phyloP scores from a whole-genome alignment of 179 eudicot genomes.

The Amaranthus tricolor region DNA sequence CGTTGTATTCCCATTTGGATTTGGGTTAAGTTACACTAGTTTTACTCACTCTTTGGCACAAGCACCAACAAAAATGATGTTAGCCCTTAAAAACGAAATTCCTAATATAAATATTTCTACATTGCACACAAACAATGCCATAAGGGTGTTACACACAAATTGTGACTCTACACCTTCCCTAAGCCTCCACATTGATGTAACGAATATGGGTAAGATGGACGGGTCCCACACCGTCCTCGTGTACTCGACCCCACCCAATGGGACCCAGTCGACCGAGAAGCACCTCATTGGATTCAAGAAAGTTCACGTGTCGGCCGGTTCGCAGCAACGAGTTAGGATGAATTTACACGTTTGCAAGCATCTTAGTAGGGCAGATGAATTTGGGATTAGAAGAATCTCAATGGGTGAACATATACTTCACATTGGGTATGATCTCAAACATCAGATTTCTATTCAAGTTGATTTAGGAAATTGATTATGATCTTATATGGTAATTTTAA shows the following conservation, averaged over 20 bases:
- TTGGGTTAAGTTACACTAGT: slow-evolving; percentile 68
- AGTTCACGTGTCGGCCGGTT: slow-evolving; percentile 65
- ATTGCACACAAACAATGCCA: slow-evolving; percentile 27
- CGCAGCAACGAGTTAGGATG: slow-evolving; percentile 41
- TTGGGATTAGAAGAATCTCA: slow-evolving; percentile 65
- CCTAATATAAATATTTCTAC: slow-evolving; percentile 37
- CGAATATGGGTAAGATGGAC: slow-evolving; percentile 56
- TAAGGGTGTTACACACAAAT: slow-evolving; percentile 53
- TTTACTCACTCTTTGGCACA: slow-evolving; percentile 54
- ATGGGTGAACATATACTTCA: slow-evolving; percentile 75
- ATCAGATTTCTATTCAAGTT: slow-evolving; percentile 34
- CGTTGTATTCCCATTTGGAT: slow-evolving; percentile 87
- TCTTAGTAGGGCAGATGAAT: slow-evolving; percentile 59
- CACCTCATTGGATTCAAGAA: slow-evolving; percentile 69
- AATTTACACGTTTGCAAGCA: slow-evolving; percentile 60
- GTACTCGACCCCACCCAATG: slow-evolving; percentile 49
- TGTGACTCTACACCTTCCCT: slow-evolving; percentile 45
- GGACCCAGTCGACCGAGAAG: slow-evolving; percentile 34
- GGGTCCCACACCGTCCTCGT: slow-evolving; percentile 76
- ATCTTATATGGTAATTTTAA: not conserved
- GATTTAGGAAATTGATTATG: slow-evolving; percentile 4
- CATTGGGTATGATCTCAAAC: slow-evolving; percentile 74
- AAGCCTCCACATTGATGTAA: slow-evolving; percentile 58
- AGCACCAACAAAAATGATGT: slow-evolving; percentile 46
- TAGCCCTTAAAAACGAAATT: slow-evolving; percentile 35